These are phyloP conservation scores for Russula vinacea DNA, from an alignment of 768 basidiomycete genomes.

Conservation along the genomic window DNA sequence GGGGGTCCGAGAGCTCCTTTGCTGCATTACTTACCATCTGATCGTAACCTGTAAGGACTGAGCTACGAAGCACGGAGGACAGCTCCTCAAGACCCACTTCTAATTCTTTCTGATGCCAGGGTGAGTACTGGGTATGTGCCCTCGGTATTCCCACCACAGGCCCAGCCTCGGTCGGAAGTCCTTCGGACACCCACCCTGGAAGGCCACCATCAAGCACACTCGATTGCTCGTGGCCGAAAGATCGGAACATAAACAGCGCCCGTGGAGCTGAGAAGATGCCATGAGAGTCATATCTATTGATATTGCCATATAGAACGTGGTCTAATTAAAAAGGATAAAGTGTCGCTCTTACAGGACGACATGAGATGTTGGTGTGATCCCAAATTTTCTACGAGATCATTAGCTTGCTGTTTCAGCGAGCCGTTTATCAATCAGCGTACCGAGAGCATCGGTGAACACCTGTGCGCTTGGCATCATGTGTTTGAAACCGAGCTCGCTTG, in stretches of 20 bases:
- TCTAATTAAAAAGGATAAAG: constrained; percentile 10
- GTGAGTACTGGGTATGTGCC: constrained; percentile 52
- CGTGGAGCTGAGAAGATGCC: constrained; percentile 93
- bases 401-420: background rate
- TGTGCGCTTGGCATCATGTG: constrained; percentile 88
- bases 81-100: constrained; percentile 11
- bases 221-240: constrained; percentile 83
- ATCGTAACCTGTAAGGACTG: constrained; percentile 53
- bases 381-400: constrained; percentile 55
- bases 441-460: constrained; percentile 74
- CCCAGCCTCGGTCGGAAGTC: constrained; percentile 49
- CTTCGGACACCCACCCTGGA: constrained; percentile 72
- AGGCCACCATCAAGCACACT: constrained; percentile 93
- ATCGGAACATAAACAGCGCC: constrained; percentile 90
- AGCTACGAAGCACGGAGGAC: constrained; percentile 2
- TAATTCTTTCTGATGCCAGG: constrained; percentile 42
- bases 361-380: constrained; percentile 69
- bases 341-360: constrained; percentile 63
- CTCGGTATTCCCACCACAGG: constrained; percentile 31
- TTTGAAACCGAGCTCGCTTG: constrained; percentile 74
- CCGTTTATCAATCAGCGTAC: constrained; percentile 45
- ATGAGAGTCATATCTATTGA: constrained; percentile 74
- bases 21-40: constrained; percentile 72
- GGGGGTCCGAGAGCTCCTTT: constrained; percentile 44
- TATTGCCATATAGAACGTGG: constrained; percentile 18